phyloP scores from a whole-genome alignment of 192 early-diverging fungal genomes.

The Nowakowskiella sp. region DNA sequence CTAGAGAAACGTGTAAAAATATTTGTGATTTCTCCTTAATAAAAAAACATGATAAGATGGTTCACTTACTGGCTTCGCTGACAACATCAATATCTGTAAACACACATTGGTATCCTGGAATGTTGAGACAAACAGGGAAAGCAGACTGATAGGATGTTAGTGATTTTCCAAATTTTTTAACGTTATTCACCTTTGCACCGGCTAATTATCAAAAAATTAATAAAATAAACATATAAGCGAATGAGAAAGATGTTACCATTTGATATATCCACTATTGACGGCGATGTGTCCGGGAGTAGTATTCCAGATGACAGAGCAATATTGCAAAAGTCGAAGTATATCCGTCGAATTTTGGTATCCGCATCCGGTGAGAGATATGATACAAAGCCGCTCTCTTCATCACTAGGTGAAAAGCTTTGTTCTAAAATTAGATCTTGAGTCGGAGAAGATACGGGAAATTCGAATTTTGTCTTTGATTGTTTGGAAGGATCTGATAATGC shows the following conservation, averaged over 20 bases:
- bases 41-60: too few species aligned
- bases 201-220: background rate
- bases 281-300: constrained; percentile 6
- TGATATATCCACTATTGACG: too few species aligned
- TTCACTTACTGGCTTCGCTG: too few species aligned
- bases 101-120: constrained; percentile 18
- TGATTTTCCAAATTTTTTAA: constrained; percentile 2
- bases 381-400: constrained; percentile 1
- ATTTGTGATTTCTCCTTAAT: too few species aligned
- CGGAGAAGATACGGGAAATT: too few species aligned
- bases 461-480: too few species aligned
- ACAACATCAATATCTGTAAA: constrained; percentile 11
- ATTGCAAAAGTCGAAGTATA: constrained; percentile 67
- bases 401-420: background rate
- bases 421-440: constrained; percentile 10
- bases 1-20: constrained; percentile 3
- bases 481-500: constrained; percentile 52
- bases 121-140: constrained; percentile 19
- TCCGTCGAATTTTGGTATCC: constrained; percentile 67
- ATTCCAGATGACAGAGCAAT: constrained; percentile 52
- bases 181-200: background rate
- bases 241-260: too few species aligned
- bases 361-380: constrained; percentile 26
- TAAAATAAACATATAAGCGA: too few species aligned
- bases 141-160: background rate